A percentile compares a stretch with the other conserved stretches of the same genome.
Conservation (phyloP, 2,329 filamentous ascomycete species). For the Fusarium continuum region DNA sequence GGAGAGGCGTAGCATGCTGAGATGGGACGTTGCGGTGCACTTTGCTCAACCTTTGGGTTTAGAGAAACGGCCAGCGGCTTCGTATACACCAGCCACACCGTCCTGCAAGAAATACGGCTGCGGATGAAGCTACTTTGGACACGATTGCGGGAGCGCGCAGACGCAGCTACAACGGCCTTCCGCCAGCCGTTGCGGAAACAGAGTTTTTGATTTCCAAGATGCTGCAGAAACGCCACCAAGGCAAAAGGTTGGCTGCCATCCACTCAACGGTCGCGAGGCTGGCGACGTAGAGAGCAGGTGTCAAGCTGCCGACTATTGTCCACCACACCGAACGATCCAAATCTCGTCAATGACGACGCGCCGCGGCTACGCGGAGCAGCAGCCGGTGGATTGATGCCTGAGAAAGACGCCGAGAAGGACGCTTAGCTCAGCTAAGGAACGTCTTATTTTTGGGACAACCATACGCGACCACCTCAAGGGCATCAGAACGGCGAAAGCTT, state of each 20-base stretch:
- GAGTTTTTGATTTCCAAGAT: constrained; percentile 12
- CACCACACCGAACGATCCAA: constrained; percentile 28
- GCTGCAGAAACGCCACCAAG: constrained; percentile 26
- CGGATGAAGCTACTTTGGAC: constrained; percentile 6
- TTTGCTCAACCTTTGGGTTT: constrained; percentile 27
- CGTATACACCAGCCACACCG: constrained; percentile 40
- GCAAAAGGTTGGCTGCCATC: constrained; percentile 12
- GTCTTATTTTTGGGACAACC: constrained; percentile 19
- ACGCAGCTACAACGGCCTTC: constrained; percentile 10
- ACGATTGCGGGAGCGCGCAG: constrained; percentile 4
- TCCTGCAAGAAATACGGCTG: constrained; percentile 9
- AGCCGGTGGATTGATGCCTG: constrained; percentile 34
- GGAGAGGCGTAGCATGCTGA: constrained; percentile 39
- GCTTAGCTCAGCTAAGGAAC: constrained; percentile 43
- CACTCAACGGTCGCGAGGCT: constrained; percentile 38
- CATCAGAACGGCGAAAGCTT: constrained; percentile 34
- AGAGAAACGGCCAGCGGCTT: constrained; percentile 23
- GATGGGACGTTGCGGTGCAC: constrained; percentile 41
- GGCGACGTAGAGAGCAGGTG: constrained; percentile 15
- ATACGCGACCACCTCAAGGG: constrained; percentile 20
- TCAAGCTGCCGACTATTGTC: constrained; percentile 13
- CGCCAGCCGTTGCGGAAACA: constrained; percentile 16
- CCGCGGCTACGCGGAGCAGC: constrained; percentile 26
- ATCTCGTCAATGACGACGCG: constrained; percentile 34
- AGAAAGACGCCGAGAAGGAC: constrained; percentile 32